Evolutionary conservation across 2,329 filamentous ascomycete genomes (phyloP).

Genomic region (Verticillium nonalfalfae): DNA sequence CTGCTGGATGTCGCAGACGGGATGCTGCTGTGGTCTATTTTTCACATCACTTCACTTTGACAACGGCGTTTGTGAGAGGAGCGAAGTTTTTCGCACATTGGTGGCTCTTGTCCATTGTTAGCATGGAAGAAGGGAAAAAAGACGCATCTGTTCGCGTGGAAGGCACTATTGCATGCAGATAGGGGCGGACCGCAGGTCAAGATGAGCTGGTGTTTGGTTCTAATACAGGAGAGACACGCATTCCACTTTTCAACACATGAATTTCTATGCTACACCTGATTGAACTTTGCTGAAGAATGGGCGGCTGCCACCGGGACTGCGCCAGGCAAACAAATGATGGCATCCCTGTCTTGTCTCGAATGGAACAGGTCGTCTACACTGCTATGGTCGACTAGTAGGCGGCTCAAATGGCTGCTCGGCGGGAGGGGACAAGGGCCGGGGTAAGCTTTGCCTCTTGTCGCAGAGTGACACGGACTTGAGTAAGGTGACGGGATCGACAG

Average conservation of each 20-base stretch:
- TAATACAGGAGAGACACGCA: slow-evolving; percentile 13
- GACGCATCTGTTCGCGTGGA: slow-evolving; percentile 8
- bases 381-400: too few species aligned
- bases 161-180: background rate
- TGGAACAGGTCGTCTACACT: too few species aligned
- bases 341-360: too few species aligned
- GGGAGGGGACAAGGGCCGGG: background rate
- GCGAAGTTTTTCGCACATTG: slow-evolving; percentile 2
- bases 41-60: background rate
- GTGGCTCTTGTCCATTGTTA: slow-evolving; percentile 2
- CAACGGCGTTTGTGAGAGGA: slow-evolving; percentile 6
- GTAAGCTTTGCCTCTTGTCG: background rate
- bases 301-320: too few species aligned
- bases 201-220: slow-evolving; percentile 4
- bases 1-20: background rate
- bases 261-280: background rate
- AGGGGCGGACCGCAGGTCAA: slow-evolving; percentile 7
- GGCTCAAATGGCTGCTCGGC: too few species aligned
- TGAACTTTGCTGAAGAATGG: background rate
- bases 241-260: background rate
- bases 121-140: slow-evolving; percentile 11
- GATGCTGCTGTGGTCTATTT: background rate
- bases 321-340: too few species aligned
- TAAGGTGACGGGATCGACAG: background rate
- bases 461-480: background rate